phyloP scores from a whole-genome alignment of 176 grass and related monocot genomes.

The Phyllostachys edulis region DNA sequence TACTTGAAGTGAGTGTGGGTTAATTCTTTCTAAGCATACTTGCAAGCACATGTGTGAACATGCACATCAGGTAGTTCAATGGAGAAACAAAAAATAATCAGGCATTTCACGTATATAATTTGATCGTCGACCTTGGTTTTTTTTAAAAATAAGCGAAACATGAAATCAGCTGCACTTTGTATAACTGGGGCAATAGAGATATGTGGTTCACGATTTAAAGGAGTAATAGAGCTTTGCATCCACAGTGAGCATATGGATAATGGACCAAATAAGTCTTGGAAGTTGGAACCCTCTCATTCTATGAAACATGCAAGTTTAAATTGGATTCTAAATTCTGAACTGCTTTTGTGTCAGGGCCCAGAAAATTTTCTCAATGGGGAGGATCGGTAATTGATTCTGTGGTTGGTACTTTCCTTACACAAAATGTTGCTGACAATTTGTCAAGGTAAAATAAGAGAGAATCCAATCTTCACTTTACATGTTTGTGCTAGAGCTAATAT shows the following conservation, averaged over 20 bases:
- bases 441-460: slow-evolving; percentile 42
- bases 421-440: slow-evolving; percentile 53
- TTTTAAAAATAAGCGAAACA: background rate
- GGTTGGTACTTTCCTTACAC: slow-evolving; percentile 54
- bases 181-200: no score
- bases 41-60: slow-evolving; percentile 10
- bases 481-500: background rate
- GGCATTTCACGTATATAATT: background rate
- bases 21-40: slow-evolving; percentile 18
- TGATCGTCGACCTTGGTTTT: background rate
- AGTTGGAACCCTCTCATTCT: background rate
- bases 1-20: background rate
- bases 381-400: slow-evolving; percentile 53
- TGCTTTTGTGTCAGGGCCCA: slow-evolving; percentile 39
- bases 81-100: background rate
- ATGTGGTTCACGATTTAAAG: no score
- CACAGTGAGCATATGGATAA: no score
- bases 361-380: slow-evolving; percentile 48
- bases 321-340: slow-evolving; percentile 30
- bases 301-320: slow-evolving; percentile 5
- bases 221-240: no score
- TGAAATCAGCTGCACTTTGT: background rate
- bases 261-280: no score
- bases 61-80: background rate
- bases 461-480: slow-evolving; percentile 10